Evolutionary conservation across 495 filamentous ascomycete genomes (phyloP), one percentile per base, ranked within the genome.

Genomic region (Peziza echinospora): DNA sequence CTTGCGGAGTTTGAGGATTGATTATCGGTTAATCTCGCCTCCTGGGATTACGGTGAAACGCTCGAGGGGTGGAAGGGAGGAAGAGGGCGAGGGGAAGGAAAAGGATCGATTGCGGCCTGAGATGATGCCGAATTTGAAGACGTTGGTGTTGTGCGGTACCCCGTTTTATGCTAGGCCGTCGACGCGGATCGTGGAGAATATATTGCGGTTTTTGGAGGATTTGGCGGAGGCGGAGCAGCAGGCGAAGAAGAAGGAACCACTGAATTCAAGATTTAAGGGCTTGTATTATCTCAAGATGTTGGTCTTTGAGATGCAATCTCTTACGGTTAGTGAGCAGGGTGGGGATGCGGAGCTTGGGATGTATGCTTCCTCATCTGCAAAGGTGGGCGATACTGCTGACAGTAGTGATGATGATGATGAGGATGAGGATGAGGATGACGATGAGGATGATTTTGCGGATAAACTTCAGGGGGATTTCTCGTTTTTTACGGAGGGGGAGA

Each of bases 401-500:
- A 11, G 30, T 13, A 37, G 19, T 37, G 13, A 37, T 23, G 54
- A 53, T 13, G 9, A 53, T 13, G 55, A 57, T 39, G 21, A 50
- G 7, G 55, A 53, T 22, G 48, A 56, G 55, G 53, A 49, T 8
- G 48, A 17, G 13, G n/a, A 24, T 9, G 47, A 51, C 26, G 11
- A 44, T 47, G 19, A 13, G 22, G 19, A 42, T 19, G 11, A 42
- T 22, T 4, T 28, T 26, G 1, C 2, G 21, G 53, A 39, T 40
- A 43, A 8, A 22, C 21, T 2, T 21, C 39, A 4, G 21, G 45
- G 16, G 17, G 55, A 53, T 43, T 58, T 58, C 16, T 58, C 49
- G 17, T 58, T 58, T 40, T 58, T 58, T 26, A 53, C 44, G 10
- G 47, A 53, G 11, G 41, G 28, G 1, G 26, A 9, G 6, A 53